These are phyloP conservation scores for Zymoseptoria crescenta DNA, from an alignment of 2,329 filamentous ascomycete genomes.

Conservation along the genomic window DNA sequence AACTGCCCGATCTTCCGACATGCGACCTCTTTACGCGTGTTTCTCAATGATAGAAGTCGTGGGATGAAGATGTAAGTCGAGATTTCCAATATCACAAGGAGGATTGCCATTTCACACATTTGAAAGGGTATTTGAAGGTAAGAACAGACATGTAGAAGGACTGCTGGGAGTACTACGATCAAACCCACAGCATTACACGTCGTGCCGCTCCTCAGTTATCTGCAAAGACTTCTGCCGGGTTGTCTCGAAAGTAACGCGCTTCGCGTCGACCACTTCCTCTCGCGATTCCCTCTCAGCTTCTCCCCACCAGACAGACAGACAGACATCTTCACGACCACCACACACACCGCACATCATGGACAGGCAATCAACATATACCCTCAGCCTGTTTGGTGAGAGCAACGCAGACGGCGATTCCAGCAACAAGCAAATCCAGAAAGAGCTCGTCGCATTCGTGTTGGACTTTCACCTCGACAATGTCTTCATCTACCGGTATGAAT, in stretches of 20 bases:
- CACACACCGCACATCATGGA: slow-evolving; percentile 54
- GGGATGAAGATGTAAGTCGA: background rate
- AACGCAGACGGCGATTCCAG: slow-evolving; percentile 29
- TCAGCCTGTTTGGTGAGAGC: slow-evolving; percentile 61
- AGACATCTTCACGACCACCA: slow-evolving; percentile 1
- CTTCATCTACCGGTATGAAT: slow-evolving; percentile 83
- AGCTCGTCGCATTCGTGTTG: slow-evolving; percentile 83
- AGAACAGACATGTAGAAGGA: no score
- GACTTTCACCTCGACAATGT: slow-evolving; percentile 90
- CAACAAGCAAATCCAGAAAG: slow-evolving; percentile 56
- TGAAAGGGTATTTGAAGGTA: background rate
- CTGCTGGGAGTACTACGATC: no score
- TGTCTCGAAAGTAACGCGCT: background rate
- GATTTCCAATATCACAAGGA: background rate
- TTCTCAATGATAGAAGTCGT: background rate
- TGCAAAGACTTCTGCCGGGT: background rate
- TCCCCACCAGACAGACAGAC: slow-evolving; percentile 1
- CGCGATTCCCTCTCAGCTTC: background rate
- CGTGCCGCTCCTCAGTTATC: background rate
- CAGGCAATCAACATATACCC: slow-evolving; percentile 75
- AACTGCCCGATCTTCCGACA: background rate
- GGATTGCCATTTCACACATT: background rate
- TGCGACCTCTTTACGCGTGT: slow-evolving; percentile 1
- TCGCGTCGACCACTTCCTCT: background rate
- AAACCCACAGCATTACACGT: background rate